These are phyloP conservation scores for Phyllostachys edulis DNA, from an alignment of 176 grass and related monocot species.

Conservation along the genomic window DNA sequence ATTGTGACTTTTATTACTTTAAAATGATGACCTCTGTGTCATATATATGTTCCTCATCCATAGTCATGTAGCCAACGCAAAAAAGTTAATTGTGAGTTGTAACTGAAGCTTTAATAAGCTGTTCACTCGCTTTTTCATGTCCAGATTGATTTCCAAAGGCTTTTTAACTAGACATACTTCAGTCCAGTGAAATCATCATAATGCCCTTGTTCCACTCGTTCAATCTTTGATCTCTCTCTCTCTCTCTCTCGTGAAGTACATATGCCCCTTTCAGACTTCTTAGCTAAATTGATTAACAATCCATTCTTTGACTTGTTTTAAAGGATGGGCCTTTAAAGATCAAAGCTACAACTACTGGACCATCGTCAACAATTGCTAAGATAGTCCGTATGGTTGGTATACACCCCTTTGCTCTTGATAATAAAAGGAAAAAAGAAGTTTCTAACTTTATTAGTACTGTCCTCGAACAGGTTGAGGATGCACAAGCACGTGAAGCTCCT, in stretches of 20 bases:
- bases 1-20: background rate
- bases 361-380: constrained; percentile 94
- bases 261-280: background rate
- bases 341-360: constrained; percentile 75
- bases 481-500: constrained; percentile 85
- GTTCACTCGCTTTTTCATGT: background rate
- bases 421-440: background rate
- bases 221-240: background rate
- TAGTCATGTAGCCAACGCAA: background rate
- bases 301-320: constrained; percentile 24
- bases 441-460: constrained; percentile 6
- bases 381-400: constrained; percentile 82
- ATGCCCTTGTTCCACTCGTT: background rate
- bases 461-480: constrained; percentile 87
- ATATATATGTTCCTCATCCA: background rate
- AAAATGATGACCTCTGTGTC: background rate
- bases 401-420: constrained; percentile 6
- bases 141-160: background rate
- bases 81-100: background rate
- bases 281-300: constrained; percentile 24
- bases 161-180: constrained; percentile 7
- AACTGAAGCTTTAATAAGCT: constrained; percentile 9
- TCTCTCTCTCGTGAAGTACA: background rate
- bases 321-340: constrained; percentile 93
- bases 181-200: background rate